Evolutionary conservation across 805 yeast genomes (phyloP), one percentile per base, ranked within the genome.

Genomic region (Schwanniomyces yamadae): DNA sequence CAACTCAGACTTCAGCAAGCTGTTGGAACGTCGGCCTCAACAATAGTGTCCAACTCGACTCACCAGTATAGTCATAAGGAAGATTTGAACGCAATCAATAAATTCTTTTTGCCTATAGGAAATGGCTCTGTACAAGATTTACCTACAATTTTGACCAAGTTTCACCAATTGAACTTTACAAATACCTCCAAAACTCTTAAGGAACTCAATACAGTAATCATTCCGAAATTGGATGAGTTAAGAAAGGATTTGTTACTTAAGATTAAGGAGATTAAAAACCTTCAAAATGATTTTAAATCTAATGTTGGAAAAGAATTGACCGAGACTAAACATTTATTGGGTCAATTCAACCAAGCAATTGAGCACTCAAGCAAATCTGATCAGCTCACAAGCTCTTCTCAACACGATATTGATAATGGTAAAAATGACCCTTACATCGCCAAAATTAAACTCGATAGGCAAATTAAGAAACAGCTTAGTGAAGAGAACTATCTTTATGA

Each of bases 401-500:
- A 38, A 15, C 41, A 61, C 66, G 23, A 65, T 66, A 28, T 58
- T 62, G 46, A 69, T 63, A 38, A 55, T 58, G 39, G 73, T 80
- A 11, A 77, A 72, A 45, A 78, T 48, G 99, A 91, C 57, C 98
- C 99, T 2, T 89, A 79, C 51, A 59, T 93, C 41, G 71, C 86
- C 31, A 86, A 85, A 57, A 64, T 79, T 28, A 62, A 71, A 26
- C 67, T 91, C 45, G 96, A 91, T 49, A 73, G 78, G 54, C 91
- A 84, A 58, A 77, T 93, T 51, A 81, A 75, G 49, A 76, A 74
- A 46, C 96, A 88, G 57, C 60, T 91, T 29, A 72, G 73, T 13
- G 96, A 88, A 60, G 97, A 91, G 58, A 84, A 83, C 59, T 84
- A 81, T 52, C 68, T 91, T 31, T 87, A 88, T 54, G 96, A 90